These are phyloP conservation scores for Saturnispora sekii DNA, from an alignment of 805 yeast genomes.

Conservation along the genomic window DNA sequence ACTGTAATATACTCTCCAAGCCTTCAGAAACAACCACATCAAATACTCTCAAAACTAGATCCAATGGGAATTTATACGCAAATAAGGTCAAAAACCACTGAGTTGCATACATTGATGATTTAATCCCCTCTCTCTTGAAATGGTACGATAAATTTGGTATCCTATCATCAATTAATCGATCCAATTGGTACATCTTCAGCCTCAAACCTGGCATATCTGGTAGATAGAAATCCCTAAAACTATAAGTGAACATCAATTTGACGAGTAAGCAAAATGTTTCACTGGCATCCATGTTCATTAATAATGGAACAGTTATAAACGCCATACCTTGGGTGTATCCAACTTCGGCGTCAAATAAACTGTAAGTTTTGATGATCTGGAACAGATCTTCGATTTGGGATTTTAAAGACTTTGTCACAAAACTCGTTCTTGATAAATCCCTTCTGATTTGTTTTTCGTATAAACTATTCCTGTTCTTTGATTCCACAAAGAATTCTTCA, in stretches of 20 bases:
- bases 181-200: constrained; percentile 79
- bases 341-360: constrained; percentile 80
- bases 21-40: constrained; percentile 91
- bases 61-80: constrained; percentile 89
- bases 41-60: constrained; percentile 75
- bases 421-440: constrained; percentile 80
- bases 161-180: constrained; percentile 69
- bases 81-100: constrained; percentile 96
- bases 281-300: constrained; percentile 69
- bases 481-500: constrained; percentile 46
- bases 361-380: constrained; percentile 74
- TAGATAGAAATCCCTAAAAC: constrained; percentile 64
- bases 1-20: constrained; percentile 71
- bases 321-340: constrained; percentile 99
- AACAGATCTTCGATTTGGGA: constrained; percentile 56
- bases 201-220: constrained; percentile 95
- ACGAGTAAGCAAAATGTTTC: constrained; percentile 80
- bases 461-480: constrained; percentile 40
- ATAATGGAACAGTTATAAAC: constrained; percentile 75
- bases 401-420: constrained; percentile 48
- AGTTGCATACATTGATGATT: constrained; percentile 92
- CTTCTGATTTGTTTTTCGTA: constrained; percentile 71
- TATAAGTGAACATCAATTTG: constrained; percentile 75
- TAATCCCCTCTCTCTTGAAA: constrained; percentile 74
- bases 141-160: constrained; percentile 69